Base-by-base conservation (phyloP, 257 asterid species). In the Solanum okadae region DNA sequence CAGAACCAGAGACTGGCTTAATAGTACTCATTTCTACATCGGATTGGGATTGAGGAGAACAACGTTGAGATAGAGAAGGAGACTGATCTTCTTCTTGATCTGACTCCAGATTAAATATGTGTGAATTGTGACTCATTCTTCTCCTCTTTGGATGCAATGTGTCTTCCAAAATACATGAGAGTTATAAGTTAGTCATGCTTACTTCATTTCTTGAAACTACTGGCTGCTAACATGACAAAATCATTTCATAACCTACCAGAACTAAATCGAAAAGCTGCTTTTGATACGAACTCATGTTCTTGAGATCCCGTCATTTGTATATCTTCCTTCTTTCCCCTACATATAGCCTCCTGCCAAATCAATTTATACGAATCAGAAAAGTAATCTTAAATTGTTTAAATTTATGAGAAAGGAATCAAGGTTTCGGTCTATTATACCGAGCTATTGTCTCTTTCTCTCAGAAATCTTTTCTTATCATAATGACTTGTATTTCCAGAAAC, bases 71-170 rank as follows among this genome's bases (percentile, higher is more conserved):
- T 67, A 88, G 94, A 20, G 96, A 89, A 86, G 89, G 86, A 44
- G 93, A 90, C 73, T 92, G 94, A 37, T 95, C 95, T 22, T 93
- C 92, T 1, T 93, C 92, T 1, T 77, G 81, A 13, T 94, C 98
- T 9, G 85, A 33, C 86, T 88, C 92, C 52, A 88, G 82, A 40
- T 90, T 94, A 25, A 82, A 85, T 63, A 87, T 68, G 86, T 90
- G 90, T 20, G 93, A 87, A 68, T 93, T 70, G 35, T 86, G 93
- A 38, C 90, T 90, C 35, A 89, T 93, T 89, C 98, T 93, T 87
- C 96, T 92, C 94, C 97, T 94, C 91, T 96, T 96, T 3, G 95
- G 92, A 83, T 93, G 94, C 89, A 95, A 91, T 86, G 91, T 92
- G 89, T 92, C 99, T 96, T 85, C 79, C 88, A 84, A 27, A 59